Evolutionary conservation across 2,329 filamentous ascomycete species (phyloP).

Genomic region (Juglanconis oblonga): DNA sequence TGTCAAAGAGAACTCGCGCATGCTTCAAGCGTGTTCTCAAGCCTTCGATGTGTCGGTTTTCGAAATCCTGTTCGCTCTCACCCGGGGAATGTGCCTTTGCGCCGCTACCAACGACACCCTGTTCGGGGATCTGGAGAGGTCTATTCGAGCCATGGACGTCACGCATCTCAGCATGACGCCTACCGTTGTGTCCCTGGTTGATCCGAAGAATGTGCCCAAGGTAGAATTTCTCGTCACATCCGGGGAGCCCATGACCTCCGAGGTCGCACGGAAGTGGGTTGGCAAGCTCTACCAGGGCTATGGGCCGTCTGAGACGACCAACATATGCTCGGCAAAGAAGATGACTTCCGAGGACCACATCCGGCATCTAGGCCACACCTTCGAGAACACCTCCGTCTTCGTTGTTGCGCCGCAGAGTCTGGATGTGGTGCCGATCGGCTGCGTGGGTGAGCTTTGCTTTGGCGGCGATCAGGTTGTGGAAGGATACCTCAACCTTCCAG

Average conservation of each 20-base stretch:
- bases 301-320: constrained; percentile 82
- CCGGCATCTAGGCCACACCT: constrained; percentile 72
- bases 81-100: constrained; percentile 74
- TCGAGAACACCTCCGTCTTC: constrained; percentile 74
- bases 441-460: constrained; percentile 80
- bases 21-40: constrained; percentile 81
- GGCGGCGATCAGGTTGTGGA: constrained; percentile 77
- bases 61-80: constrained; percentile 86
- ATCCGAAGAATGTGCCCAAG: constrained; percentile 63
- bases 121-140: constrained; percentile 67
- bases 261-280: constrained; percentile 68
- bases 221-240: constrained; percentile 78
- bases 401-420: constrained; percentile 50
- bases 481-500: constrained; percentile 68
- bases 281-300: constrained; percentile 75
- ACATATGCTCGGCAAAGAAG: constrained; percentile 75
- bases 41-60: constrained; percentile 88
- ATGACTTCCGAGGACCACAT: constrained; percentile 58
- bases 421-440: constrained; percentile 63
- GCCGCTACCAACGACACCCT: constrained; percentile 71
- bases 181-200: constrained; percentile 74
- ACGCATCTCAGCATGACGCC: constrained; percentile 86
- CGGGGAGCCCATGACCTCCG: constrained; percentile 74
- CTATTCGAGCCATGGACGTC: constrained; percentile 60
- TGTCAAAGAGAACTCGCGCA: constrained; percentile 45